Conservation (phyloP, 192 early-diverging fungal species). For the Kickxella alabastrina region DNA sequence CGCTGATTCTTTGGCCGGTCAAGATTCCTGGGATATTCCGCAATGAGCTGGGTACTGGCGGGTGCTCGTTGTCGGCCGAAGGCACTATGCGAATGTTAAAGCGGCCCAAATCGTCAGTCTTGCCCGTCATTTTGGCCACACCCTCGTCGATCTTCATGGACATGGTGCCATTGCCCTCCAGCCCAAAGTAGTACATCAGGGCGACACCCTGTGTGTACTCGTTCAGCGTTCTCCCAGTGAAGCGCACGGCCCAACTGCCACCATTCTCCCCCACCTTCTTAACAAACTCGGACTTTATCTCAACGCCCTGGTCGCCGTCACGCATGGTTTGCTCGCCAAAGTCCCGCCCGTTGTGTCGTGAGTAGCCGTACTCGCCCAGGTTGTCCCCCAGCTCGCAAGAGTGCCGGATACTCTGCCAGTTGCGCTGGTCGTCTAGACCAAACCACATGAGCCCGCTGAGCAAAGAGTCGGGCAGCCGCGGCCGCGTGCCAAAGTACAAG, state of each 20-base stretch:
- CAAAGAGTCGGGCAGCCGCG: constrained; percentile 70
- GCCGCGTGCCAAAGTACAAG: constrained; percentile 88
- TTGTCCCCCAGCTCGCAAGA: constrained; percentile 87
- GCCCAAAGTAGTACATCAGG: constrained; percentile 72
- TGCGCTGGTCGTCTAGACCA: constrained; percentile 57
- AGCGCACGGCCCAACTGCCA: constrained; percentile 46
- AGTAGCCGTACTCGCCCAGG: constrained; percentile 78
- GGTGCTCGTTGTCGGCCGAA: constrained; percentile 16
- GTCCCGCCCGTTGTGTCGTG: constrained; percentile 77
- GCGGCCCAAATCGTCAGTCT: constrained; percentile 65
- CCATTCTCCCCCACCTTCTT: constrained; percentile 55
- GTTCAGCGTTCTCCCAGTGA: constrained; percentile 61
- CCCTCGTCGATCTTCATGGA: constrained; percentile 36
- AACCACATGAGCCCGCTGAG: constrained; percentile 95
- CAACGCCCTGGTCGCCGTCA: constrained; percentile 28
- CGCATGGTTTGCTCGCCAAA: constrained; percentile 66
- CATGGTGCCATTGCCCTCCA: constrained; percentile 69
- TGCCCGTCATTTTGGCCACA: constrained; percentile 52
- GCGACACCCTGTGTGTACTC: constrained; percentile 51
- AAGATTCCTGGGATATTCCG: constrained; percentile 5
- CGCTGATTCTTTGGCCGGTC: constrained; percentile 5
- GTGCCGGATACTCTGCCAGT: constrained; percentile 70
- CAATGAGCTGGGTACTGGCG: constrained; percentile 9
- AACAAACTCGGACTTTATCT: constrained; percentile 27
- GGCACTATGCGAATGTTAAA: constrained; percentile 54